Base-by-base conservation (phyloP, 2,329 filamentous ascomycete species). In the Chalaropsis thielavioides region DNA sequence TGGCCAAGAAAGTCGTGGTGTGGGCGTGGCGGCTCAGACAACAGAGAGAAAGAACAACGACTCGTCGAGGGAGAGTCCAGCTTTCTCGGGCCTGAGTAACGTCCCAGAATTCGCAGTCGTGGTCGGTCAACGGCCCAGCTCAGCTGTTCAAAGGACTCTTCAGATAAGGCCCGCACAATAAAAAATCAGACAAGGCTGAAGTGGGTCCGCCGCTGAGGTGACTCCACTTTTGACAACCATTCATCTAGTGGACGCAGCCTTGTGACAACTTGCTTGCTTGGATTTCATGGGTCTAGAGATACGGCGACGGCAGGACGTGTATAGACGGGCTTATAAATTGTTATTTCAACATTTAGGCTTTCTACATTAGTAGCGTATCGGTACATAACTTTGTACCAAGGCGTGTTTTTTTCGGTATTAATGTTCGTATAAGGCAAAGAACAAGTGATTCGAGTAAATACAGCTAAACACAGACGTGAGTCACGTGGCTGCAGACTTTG, bases 141-240 rank as follows among this genome's bases (percentile, higher is more conserved):
- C 24, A 17, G 8, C 8, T 15, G 27, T n/a, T 17, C 56, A 13
- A 40, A 40, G 40, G 54, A 3, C 17, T 38, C 3, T 22, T 62
- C 41, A 3, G 41, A 19, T 35, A 19, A 31, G 41, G 31, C 60
- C 43, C 44, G 24, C 59, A 62, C 40, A 51, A 35, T 17, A 59
- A 58, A 46, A 64, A 56, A 64, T 35, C 27, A 19, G 61, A 49
- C 49, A 59, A 64, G 49, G 62, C 54, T 64, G 43, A 13, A 44
- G 49, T 63, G 62, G 62, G 43, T 63, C 46, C 1, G 7, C 46
- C 1, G 7, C 1, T 17, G 24, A 44, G n/a, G 7, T 31, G 59
- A 43, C 49, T 54, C 62, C 51, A 58, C 40, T 64, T 59, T 38
- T 22, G 51, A 64, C 62, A 41, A 64, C 24, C 22, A 58, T 19